Evolutionary conservation across 1,139 yeast genomes (phyloP), one percentile per base, ranked within the genome.

Genomic region (Trichomonascaceae sp.): DNA sequence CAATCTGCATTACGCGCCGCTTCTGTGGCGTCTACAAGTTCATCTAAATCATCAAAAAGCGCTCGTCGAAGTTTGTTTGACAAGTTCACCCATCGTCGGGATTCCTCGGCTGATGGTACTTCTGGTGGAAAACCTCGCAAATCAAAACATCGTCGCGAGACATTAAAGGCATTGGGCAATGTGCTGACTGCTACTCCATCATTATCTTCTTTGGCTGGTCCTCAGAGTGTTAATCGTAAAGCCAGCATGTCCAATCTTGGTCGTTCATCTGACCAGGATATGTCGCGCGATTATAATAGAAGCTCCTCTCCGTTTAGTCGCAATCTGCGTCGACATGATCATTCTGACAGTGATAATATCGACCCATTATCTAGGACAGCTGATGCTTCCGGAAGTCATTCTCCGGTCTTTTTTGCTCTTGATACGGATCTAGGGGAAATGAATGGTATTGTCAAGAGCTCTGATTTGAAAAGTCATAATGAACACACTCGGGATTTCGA

Each of bases 351-450:
- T 15, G 39, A 45, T 32, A 47, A 19, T 47, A 32, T 32, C 15
- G 44, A 18, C 41, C 48, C 50, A 9, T 24, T 44, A 32, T 19
- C 44, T 5, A 43, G 18, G 9, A 20, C 36, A 12, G 27, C 24
- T 2, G 44, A 20, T 17, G 27, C 3, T 7, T 8, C 32, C 17
- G 9, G 32, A 10, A 20, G 24, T 45, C 41, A 19, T 18, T 27
- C 50, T n/a, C 49, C 43, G 6, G 54, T 50, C 12, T 24, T 55
- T 48, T 59, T 56, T 50, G 54, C 56, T 7, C 70, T 80, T 47
- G 80, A 80, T 58, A 74, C 81, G 54, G 78, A 79, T 57, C 64
- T 78, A 47, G 72, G 72, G 53, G 81, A 81, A 59, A 77, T 82
- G 78, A 72, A 74, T 44, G 83, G 82, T 10, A 80, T 82, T 50